Conservation (phyloP, 225 moss, liverwort and hornwort genomes). For the Antitrichia curtipendula region DNA sequence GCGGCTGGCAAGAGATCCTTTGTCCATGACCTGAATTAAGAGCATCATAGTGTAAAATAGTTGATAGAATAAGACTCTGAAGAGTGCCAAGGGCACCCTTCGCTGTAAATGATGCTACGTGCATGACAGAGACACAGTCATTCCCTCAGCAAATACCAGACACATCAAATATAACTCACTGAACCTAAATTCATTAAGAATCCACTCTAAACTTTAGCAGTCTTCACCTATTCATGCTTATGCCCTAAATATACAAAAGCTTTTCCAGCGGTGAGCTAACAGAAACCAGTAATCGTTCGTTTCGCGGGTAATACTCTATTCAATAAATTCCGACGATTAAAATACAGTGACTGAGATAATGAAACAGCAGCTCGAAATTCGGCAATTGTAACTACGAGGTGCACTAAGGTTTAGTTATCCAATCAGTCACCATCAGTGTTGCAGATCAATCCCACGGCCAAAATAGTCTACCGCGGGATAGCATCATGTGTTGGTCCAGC, state of each 20-base stretch:
- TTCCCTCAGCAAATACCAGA: not conserved
- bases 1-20: conserved; percentile 71
- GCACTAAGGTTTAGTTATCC: not conserved
- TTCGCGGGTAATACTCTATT: not conserved
- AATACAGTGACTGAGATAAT: not conserved
- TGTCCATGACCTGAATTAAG: conserved; percentile 58
- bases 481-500: not conserved
- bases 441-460: not conserved
- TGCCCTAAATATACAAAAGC: not conserved
- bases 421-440: not conserved
- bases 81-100: not conserved
- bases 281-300: not conserved
- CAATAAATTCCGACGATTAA: not conserved
- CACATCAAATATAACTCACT: not conserved
- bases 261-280: not conserved
- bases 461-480: not conserved
- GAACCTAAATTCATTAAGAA: not conserved
- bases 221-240: not conserved
- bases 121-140: not conserved
- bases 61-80: not conserved
- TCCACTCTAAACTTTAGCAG: not conserved
- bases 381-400: not conserved
- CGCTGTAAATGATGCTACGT: not conserved
- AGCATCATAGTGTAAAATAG: not conserved
- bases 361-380: not conserved